Percentiles rank a stretch among this genome's conserved stretches.
Evolutionary conservation across 2,329 filamentous ascomycete species (phyloP).

Genomic region (Trichoderma lentiforme): DNA sequence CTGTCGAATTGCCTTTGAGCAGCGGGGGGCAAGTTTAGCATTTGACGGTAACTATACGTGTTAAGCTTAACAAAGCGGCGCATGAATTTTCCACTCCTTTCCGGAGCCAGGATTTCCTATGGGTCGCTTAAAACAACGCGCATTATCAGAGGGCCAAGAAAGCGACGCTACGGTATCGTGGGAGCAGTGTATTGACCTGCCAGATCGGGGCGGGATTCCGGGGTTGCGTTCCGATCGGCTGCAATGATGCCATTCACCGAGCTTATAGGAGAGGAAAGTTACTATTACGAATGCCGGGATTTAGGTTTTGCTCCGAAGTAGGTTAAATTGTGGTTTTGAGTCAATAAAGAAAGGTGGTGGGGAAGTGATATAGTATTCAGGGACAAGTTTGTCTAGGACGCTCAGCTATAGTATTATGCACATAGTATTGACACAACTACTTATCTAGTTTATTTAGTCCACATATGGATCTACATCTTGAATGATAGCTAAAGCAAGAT

Average conservation of each 20-base stretch:
- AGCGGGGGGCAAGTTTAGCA: neutral
- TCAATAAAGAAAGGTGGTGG: neutral
- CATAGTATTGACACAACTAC: neutral
- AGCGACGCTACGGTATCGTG: neutral
- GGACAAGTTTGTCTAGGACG: neutral
- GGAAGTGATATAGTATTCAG: neutral
- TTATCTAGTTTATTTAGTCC: neutral
- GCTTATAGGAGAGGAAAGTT: neutral
- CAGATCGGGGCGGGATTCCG: constrained; percentile 15
- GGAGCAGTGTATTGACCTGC: constrained; percentile 1
- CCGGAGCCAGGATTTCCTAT: neutral
- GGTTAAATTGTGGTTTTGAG: neutral
- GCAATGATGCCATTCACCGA: constrained; percentile 13
- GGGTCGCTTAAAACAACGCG: neutral
- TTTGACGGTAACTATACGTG: neutral
- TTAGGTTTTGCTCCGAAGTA: neutral
- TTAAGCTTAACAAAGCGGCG: constrained; percentile 12
- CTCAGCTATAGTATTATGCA: neutral
- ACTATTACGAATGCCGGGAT: neutral
- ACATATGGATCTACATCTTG: neutral
- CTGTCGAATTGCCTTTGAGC: neutral
- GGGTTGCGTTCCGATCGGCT: constrained; percentile 7
- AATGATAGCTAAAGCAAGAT: neutral
- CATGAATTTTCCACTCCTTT: neutral
- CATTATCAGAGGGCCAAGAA: neutral